These are phyloP conservation scores for Globisporangium carolinianum DNA, from an alignment of 352 stramenopile genomes.

Conservation along the genomic window DNA sequence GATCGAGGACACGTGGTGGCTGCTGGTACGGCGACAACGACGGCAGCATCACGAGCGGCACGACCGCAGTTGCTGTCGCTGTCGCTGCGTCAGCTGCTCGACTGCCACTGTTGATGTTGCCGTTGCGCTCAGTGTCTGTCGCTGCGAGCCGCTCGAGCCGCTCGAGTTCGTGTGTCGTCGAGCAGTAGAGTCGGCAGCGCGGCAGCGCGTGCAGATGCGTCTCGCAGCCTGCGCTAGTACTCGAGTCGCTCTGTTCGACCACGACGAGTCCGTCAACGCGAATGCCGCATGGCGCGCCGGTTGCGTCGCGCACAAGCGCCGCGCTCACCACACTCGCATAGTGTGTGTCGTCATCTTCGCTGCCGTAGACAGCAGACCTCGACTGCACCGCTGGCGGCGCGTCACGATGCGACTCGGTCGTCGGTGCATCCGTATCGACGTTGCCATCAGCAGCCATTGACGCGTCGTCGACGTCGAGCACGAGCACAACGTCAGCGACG, in stretches of 20 bases:
- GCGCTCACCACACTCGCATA: too few species aligned
- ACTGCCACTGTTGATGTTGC: neutral
- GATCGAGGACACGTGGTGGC: neutral
- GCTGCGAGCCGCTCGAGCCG: neutral
- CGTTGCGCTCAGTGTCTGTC: neutral
- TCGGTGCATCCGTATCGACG: neutral
- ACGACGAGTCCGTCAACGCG: slow-evolving; percentile 12
- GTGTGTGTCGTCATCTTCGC: neutral
- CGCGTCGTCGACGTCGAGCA: slow-evolving; percentile 5
- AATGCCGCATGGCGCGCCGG: slow-evolving; percentile 3
- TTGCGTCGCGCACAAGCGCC: neutral
- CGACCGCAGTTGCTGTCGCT: neutral
- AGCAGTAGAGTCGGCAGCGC: slow-evolving; percentile 10
- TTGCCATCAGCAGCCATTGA: neutral
- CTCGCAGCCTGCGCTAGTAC: neutral
- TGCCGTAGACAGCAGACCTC: neutral
- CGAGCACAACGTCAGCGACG: slow-evolving; percentile 5
- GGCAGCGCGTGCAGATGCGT: slow-evolving; percentile 8
- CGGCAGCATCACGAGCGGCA: slow-evolving; percentile 13
- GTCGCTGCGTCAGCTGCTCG: neutral
- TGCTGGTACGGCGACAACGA: slow-evolving; percentile 11
- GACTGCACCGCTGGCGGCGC: neutral
- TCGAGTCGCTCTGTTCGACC: slow-evolving; percentile 10
- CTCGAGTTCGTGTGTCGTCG: neutral
- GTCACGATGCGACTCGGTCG: neutral